Conservation (phyloP, 2,329 filamentous ascomycete genomes). For the Mycogone perniciosa region DNA sequence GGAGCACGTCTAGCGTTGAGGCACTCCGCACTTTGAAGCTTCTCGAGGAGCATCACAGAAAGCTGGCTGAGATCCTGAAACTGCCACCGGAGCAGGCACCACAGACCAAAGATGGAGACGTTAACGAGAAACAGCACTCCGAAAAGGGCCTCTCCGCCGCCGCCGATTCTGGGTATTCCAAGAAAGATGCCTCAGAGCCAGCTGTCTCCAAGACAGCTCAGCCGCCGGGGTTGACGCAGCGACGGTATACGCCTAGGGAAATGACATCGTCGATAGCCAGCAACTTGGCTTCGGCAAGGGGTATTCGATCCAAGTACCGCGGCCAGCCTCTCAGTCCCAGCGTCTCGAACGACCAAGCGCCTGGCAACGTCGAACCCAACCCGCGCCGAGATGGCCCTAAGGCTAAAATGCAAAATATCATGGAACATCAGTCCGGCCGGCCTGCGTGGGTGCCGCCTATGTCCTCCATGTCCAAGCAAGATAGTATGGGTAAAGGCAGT, state of each 20-base stretch:
- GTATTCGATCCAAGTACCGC: conserved; percentile 61
- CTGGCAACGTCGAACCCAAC: conserved; percentile 59
- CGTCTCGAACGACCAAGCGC: conserved; percentile 65
- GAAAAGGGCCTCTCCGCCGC: conserved; percentile 15
- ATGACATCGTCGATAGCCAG: conserved; percentile 78
- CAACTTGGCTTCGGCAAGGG: conserved; percentile 78
- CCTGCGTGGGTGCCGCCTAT: conserved; percentile 47
- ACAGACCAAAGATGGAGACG: conserved; percentile 23
- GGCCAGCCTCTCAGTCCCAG: conserved; percentile 65
- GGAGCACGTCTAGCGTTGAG: conserved; percentile 60
- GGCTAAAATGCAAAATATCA: conserved; percentile 50
- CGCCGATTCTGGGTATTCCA: conserved; percentile 7
- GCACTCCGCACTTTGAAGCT: conserved; percentile 78
- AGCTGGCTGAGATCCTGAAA: conserved; percentile 74
- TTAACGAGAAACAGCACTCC: conserved; percentile 23
- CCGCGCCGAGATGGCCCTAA: conserved; percentile 44
- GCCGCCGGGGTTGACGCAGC: conserved; percentile 31
- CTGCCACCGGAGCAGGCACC: conserved; percentile 48
- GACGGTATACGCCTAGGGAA: conserved; percentile 56
- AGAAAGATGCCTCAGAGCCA: conserved; percentile 18
- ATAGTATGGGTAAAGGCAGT: conserved; percentile 19
- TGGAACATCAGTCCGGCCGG: conserved; percentile 46
- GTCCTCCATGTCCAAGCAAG: conserved; percentile 19
- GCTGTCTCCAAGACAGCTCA: conserved; percentile 22
- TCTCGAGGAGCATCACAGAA: conserved; percentile 81